Evolutionary conservation across 768 basidiomycete genomes (phyloP).

Genomic region (Asterophora parasitica): DNA sequence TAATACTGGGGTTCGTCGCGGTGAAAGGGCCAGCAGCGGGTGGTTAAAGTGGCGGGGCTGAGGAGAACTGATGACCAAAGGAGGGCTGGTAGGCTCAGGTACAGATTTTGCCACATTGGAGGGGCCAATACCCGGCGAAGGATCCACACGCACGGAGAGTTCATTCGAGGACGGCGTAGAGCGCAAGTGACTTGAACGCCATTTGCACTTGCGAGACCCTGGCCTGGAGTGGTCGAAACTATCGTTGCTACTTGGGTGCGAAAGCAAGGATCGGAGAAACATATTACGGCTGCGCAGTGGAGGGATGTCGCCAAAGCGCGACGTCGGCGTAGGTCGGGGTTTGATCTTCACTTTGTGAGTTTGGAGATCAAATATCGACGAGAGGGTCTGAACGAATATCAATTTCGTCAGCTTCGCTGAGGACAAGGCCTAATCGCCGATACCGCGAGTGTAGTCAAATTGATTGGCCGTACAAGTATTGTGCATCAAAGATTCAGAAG

Average conservation of each 20-base stretch:
- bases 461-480: neutral
- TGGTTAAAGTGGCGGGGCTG: slow-evolving; percentile 22
- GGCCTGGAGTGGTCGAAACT: slow-evolving; percentile 5
- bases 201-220: slow-evolving; percentile 11
- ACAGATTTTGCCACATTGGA: slow-evolving; percentile 3
- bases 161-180: slow-evolving; percentile 35
- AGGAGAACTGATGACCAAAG: slow-evolving; percentile 12
- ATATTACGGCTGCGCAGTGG: slow-evolving; percentile 8
- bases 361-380: slow-evolving; percentile 52
- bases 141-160: slow-evolving; percentile 11
- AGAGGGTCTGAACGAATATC: slow-evolving; percentile 44
- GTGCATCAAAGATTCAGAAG: slow-evolving; percentile 4
- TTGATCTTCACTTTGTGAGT: slow-evolving; percentile 55
- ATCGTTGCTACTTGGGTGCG: slow-evolving; percentile 7
- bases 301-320: neutral
- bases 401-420: slow-evolving; percentile 9
- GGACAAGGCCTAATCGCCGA: neutral
- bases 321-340: slow-evolving; percentile 15
- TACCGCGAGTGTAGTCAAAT: neutral
- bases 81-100: slow-evolving; percentile 1
- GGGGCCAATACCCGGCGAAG: neutral
- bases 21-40: slow-evolving; percentile 29
- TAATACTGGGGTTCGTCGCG: slow-evolving; percentile 6
- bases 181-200: slow-evolving; percentile 21
- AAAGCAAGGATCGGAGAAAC: slow-evolving; percentile 22